Conservation (phyloP, 768 basidiomycete genomes). For the Boletus vinaceobasis region DNA sequence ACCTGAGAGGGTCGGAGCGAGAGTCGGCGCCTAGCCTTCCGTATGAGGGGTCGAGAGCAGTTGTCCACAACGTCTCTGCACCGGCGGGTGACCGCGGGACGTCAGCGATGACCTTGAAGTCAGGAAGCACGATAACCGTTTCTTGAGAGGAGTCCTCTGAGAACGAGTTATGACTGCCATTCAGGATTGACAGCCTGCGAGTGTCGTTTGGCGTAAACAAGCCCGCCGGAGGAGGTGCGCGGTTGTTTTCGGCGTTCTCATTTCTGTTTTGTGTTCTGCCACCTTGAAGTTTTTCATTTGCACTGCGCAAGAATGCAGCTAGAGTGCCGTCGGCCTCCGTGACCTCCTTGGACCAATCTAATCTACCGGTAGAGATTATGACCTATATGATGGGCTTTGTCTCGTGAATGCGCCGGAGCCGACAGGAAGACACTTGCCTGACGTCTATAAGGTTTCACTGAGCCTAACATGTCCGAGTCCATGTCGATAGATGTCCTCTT, state of each 20-base stretch:
- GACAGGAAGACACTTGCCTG: conserved; percentile 48
- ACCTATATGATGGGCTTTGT: conserved; percentile 43
- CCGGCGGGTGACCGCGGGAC: conserved; percentile 62
- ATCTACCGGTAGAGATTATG: conserved; percentile 84
- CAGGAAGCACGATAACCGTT: conserved; percentile 87
- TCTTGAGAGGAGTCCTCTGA: conserved; percentile 58
- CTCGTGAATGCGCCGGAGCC: background rate
- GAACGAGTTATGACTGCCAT: conserved; percentile 77
- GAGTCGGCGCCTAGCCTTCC: conserved; percentile 44
- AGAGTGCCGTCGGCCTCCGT: conserved; percentile 68
- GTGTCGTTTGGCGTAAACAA: conserved; percentile 57
- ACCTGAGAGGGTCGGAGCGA: conserved; percentile 50
- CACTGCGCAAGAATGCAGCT: conserved; percentile 50
- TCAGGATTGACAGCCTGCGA: conserved; percentile 65
- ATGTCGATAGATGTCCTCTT: conserved; percentile 72
- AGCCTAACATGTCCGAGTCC: conserved; percentile 80
- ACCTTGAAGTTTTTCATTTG: conserved; percentile 16
- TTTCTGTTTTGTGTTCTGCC: background rate
- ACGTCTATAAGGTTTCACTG: conserved; percentile 77
- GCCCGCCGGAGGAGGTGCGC: conserved; percentile 36
- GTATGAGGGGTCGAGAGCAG: conserved; percentile 57
- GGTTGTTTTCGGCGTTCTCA: conserved; percentile 3
- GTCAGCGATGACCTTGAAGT: conserved; percentile 80
- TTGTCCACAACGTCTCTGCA: conserved; percentile 66
- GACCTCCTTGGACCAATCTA: conserved; percentile 85